A percentile compares a stretch with the other conserved stretches of the same genome.
Evolutionary conservation across 1,139 yeast species (phyloP).

Genomic region (Wickerhamomyces sp.): DNA sequence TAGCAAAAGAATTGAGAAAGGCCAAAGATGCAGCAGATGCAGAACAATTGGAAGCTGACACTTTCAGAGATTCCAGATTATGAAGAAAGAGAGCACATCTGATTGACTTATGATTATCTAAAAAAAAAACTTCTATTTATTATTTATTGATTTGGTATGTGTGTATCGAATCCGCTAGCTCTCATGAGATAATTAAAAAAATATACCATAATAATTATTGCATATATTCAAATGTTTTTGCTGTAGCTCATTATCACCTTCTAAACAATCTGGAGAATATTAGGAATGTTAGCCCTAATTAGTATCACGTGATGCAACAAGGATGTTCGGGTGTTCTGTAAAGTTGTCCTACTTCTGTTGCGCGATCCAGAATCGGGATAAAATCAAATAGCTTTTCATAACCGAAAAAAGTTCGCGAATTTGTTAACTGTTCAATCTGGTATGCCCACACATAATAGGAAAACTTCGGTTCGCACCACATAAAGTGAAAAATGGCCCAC

Average conservation of each 20-base stretch:
- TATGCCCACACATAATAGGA: not conserved
- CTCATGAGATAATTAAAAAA: too few species aligned
- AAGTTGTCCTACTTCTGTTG: not conserved
- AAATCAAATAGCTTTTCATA: not conserved
- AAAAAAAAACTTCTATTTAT: not conserved
- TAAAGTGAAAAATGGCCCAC: slow-evolving; percentile 8
- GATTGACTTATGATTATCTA: not conserved
- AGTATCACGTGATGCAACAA: slow-evolving; percentile 3
- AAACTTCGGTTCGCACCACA: slow-evolving; percentile 9
- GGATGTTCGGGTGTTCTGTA: slow-evolving; percentile 1
- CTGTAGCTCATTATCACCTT: not conserved
- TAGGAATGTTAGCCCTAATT: slow-evolving; percentile 5
- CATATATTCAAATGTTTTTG: not conserved
- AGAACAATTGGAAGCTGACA: slow-evolving; percentile 8
- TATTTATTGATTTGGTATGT: too few species aligned
- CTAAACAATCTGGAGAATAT: not conserved
- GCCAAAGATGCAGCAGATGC: slow-evolving; percentile 12
- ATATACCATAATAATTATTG: too few species aligned
- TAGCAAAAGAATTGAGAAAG: slow-evolving; percentile 29
- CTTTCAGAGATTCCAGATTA: slow-evolving; percentile 9
- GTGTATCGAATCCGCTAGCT: too few species aligned
- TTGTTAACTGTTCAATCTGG: too few species aligned
- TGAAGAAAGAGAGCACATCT: too few species aligned
- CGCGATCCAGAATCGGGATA: not conserved
- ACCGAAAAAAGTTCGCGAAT: not conserved